Conservation (phyloP, 116 monocot species). For the Papilionanthe hybrid region DNA sequence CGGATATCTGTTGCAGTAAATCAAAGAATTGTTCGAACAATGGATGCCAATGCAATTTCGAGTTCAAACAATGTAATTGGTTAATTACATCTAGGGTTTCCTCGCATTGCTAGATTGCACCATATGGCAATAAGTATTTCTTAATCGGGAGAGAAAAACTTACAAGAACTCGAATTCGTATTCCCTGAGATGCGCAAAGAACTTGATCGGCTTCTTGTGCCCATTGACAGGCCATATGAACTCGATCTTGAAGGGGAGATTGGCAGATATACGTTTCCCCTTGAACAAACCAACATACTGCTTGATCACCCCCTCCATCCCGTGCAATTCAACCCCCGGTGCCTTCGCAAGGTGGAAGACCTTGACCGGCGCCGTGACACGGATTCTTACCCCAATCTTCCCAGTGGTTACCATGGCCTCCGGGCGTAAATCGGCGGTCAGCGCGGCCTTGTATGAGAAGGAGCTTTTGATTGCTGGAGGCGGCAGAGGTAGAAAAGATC, state of each 20-base stretch:
- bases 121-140: not conserved
- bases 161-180: slow-evolving; percentile 67
- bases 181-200: slow-evolving; percentile 76
- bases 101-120: not conserved
- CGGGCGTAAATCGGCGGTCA: slow-evolving; percentile 10
- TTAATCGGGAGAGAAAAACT: not conserved
- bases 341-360: slow-evolving; percentile 74
- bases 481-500: not conserved
- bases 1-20: too few relatives aligned
- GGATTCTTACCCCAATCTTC: slow-evolving; percentile 35
- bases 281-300: slow-evolving; percentile 66
- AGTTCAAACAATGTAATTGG: too few relatives aligned
- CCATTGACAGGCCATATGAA: slow-evolving; percentile 46
- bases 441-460: slow-evolving; percentile 21
- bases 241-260: slow-evolving; percentile 82
- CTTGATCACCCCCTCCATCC: slow-evolving; percentile 84
- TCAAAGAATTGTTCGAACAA: too few relatives aligned
- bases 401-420: slow-evolving; percentile 21
- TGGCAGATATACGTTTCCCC: slow-evolving; percentile 77
- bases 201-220: slow-evolving; percentile 43
- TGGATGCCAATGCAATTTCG: too few relatives aligned
- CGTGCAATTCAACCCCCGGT: slow-evolving; percentile 65
- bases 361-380: slow-evolving; percentile 62
- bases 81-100: not conserved
- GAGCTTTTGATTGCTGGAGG: not conserved